Base-by-base conservation (phyloP, 371 early-diverging fungal genomes). In the Actinomortierella wolfii region DNA sequence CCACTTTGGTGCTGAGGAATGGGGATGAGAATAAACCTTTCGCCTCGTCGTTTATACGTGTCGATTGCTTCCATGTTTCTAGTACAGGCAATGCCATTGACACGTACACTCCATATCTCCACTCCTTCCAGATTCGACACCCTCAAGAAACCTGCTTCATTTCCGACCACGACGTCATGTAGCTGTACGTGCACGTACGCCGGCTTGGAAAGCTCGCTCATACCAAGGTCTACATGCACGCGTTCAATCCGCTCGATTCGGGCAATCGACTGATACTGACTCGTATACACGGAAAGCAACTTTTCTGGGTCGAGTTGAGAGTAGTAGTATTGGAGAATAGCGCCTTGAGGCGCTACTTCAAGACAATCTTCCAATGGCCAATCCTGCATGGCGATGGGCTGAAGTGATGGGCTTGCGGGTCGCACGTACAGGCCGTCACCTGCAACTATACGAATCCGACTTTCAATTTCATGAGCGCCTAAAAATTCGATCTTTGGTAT, bases 211-310 rank as follows among this genome's bases (percentile, higher is more conserved):
- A 49, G 57, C 11, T 56, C 49, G 20, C 66, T 57, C 20, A 71
- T 50, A 1, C 73, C 73, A 39, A 71, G 55, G n/a, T 71, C 67
- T 0, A 52, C 73, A 1, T 57, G 61, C 21, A 71, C 50, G 14
- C 62, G 54, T 25, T 71, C 73, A n/a, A 71, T 71, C 54, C 73
- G 57, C 17, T 66, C 73, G 24, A 71, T 71, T 18, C 73, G 57
- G 13, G 66, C 45, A 21, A 71, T 23, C 4, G 67, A 54, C 23
- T 66, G 66, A 21, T 66, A 71, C 7, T 59, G 66, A 18, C 66
- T 66, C 3, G 43, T 66, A 23, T 56, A 28, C 4, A 71, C 66
- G 8, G 56, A 42, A 5, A 71, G 63, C 15, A 50, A 29, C 2
- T 34, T 34, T 34, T 4, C 34, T 34, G 34, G 49, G 34, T 18